Evolutionary conservation across 2,329 filamentous ascomycete genomes (phyloP), one percentile per base, ranked within the genome.

Genomic region (Emmonsiellopsis sp.): DNA sequence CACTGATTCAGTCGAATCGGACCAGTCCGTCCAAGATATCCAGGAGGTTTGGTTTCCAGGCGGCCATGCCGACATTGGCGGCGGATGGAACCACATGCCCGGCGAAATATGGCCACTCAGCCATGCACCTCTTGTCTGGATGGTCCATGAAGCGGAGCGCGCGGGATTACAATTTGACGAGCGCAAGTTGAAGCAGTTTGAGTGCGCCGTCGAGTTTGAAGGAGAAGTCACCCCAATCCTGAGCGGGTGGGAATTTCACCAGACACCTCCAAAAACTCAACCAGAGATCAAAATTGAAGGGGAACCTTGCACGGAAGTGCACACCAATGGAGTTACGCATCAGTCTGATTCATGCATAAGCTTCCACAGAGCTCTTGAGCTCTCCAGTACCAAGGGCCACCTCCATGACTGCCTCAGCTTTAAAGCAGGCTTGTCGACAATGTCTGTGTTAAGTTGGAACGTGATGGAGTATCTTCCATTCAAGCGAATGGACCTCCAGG

Each of bases 401-500:
- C 79, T 89, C 42, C 87, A 92, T 63, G 87, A 91, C 65, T 87
- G 85, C 2, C 76, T 91, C 0, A 71, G 78, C 48, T 88, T 82
- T 60, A 75, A 77, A 10, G 78, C 80, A 10, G 86, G 86, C 0
- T 72, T 86, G 3, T 66, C 75, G 0, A 56, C 58, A 27, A 53
- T 72, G 3, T 79, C 82, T 0, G 85, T 88, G 0, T 60, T 85
- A 0, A 78, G 77, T 2, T 92, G 87, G 87, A 86, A 83, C 37
- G 65, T 88, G 21, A 88, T 92, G 87, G 88, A 92, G 63, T 90
- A 86, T 65, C 73, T 92, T 27, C 88, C 88, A 0, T 91, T 92
- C 70, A 79, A 86, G 1, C 77, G 88, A 27, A 91, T 93, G 85
- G 88, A 92, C 60, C 71, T 92, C 6, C 82, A 83, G 56, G 55